Percentiles rank a stretch among this genome's conserved stretches.
These are phyloP conservation scores for Paramecium tetraurelia DNA, from an alignment of 73 alveolate genomes.

Conservation along the genomic window DNA sequence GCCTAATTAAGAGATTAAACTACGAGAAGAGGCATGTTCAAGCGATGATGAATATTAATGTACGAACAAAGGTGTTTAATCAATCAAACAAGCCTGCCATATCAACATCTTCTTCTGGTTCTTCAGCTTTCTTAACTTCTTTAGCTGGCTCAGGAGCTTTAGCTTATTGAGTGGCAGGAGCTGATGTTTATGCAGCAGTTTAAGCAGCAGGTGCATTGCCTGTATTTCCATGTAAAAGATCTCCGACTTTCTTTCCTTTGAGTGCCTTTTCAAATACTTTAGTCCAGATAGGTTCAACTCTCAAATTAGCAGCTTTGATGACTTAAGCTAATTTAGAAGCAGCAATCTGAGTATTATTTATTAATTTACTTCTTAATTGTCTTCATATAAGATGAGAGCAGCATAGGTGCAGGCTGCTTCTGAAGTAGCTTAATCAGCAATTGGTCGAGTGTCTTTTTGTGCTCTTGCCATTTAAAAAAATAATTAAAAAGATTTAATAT, in stretches of 20 bases:
- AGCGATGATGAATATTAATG: slow-evolving; percentile 10
- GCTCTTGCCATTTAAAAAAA: slow-evolving; percentile 31
- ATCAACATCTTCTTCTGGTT: slow-evolving; percentile 60
- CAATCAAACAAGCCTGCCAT: slow-evolving; percentile 48
- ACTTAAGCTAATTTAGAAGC: slow-evolving; percentile 82
- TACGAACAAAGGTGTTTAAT: not conserved
- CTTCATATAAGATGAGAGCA: slow-evolving; percentile 20
- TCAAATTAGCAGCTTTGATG: slow-evolving; percentile 81
- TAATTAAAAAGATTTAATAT: not conserved
- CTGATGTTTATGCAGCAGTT: slow-evolving; percentile 68
- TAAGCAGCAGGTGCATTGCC: slow-evolving; percentile 71
- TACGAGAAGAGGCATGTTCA: not conserved
- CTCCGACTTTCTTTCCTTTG: slow-evolving; percentile 74
- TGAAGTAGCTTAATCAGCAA: not conserved
- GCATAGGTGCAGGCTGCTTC: slow-evolving; percentile 43
- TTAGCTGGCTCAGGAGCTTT: slow-evolving; percentile 35
- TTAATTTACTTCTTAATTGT: not conserved
- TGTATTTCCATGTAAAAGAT: slow-evolving; percentile 76
- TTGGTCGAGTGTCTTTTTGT: slow-evolving; percentile 29
- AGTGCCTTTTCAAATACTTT: slow-evolving; percentile 88
- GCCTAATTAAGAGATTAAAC: not conserved
- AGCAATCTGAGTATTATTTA: not conserved
- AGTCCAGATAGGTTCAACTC: slow-evolving; percentile 92
- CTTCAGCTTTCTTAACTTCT: slow-evolving; percentile 55
- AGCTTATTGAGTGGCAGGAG: slow-evolving; percentile 64